Percentiles rank a stretch among this genome's conserved stretches.
phyloP scores from a whole-genome alignment of 2,329 filamentous ascomycete species.

The Dactylellina haptotyla region DNA sequence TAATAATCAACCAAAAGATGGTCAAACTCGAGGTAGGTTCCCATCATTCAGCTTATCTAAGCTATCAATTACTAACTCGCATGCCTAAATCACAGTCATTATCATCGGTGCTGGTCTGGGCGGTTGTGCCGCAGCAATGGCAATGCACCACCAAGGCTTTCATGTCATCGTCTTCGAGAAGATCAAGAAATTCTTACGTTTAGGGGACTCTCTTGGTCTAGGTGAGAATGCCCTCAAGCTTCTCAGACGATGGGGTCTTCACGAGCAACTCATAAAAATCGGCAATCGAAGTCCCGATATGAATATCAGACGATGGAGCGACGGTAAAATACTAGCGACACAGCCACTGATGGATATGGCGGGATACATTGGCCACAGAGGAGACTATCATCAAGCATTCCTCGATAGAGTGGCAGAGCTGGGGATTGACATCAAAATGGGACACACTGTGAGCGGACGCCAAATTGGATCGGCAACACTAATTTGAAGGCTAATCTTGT shows the following conservation, averaged over 20 bases:
- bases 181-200: conserved; percentile 62
- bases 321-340: conserved; percentile 64
- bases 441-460: conserved; percentile 57
- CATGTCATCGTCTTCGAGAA: conserved; percentile 64
- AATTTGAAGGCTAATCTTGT: not conserved
- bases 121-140: conserved; percentile 65
- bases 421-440: conserved; percentile 63
- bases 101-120: conserved; percentile 66
- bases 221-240: conserved; percentile 65
- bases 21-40: conserved; percentile 18
- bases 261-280: conserved; percentile 62
- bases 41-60: not conserved
- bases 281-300: conserved; percentile 65
- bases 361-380: conserved; percentile 64
- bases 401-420: conserved; percentile 62
- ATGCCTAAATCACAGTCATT: conserved; percentile 61
- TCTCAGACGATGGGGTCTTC: conserved; percentile 64
- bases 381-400: conserved; percentile 64
- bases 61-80: not conserved
- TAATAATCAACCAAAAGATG: conserved; percentile 14
- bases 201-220: conserved; percentile 65
- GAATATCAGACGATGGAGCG: conserved; percentile 65
- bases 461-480: not conserved
- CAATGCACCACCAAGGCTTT: conserved; percentile 64
- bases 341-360: conserved; percentile 67